A percentile compares a stretch with the other conserved stretches of the same genome.
Conservation (phyloP, 371 early-diverging fungal genomes). For the Apophysomyces elegans region DNA sequence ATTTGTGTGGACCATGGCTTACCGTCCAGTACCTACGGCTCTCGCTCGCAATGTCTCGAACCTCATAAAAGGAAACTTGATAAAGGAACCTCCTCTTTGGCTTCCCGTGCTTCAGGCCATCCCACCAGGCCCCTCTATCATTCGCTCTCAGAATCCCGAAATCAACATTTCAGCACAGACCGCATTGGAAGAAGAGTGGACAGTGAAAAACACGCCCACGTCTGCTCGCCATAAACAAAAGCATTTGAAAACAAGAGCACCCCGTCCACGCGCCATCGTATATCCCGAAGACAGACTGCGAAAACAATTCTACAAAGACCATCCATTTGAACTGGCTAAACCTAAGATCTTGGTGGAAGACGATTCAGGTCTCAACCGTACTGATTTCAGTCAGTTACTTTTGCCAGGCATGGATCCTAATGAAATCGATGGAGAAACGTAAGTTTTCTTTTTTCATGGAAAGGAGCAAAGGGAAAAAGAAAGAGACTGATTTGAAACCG, state of each 20-base stretch:
- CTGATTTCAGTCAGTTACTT: conserved; percentile 48
- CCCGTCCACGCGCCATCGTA: conserved; percentile 69
- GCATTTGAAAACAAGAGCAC: conserved; percentile 57
- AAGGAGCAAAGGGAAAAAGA: neutral
- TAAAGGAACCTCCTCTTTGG: conserved; percentile 67
- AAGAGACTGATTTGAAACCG: conserved; percentile 1
- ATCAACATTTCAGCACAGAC: conserved; percentile 46
- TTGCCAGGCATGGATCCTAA: conserved; percentile 56
- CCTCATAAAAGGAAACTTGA: conserved; percentile 58
- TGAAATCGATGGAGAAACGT: conserved; percentile 72
- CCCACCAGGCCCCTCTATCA: conserved; percentile 71
- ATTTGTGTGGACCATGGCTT: conserved; percentile 37
- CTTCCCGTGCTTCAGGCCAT: conserved; percentile 57
- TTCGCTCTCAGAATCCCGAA: conserved; percentile 54
- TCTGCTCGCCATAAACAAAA: conserved; percentile 52
- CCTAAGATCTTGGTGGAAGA: conserved; percentile 70
- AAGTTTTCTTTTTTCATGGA: conserved; percentile 28
- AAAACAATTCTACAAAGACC: conserved; percentile 83
- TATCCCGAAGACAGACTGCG: conserved; percentile 91
- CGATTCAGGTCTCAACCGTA: conserved; percentile 48
- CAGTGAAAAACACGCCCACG: conserved; percentile 24
- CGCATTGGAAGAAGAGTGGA: conserved; percentile 35
- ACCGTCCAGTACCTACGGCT: conserved; percentile 39
- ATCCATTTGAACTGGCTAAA: conserved; percentile 83
- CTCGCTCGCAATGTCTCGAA: conserved; percentile 51